These are phyloP conservation scores for Puccinia coronata DNA, from an alignment of 1,284 basidiomycete genomes.

Conservation along the genomic window DNA sequence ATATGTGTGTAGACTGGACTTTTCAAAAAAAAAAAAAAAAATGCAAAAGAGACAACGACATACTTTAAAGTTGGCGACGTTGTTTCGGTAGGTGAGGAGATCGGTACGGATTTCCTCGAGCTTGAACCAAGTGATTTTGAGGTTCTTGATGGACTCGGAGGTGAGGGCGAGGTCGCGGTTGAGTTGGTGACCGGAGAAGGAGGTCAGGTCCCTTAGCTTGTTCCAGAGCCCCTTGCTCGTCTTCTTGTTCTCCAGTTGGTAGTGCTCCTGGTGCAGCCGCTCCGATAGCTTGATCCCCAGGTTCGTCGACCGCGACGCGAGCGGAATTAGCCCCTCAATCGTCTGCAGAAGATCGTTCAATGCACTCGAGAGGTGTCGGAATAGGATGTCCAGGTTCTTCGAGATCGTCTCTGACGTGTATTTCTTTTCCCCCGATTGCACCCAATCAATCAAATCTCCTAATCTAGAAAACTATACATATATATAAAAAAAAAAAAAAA, in stretches of 20 bases:
- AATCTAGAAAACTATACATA: conserved; percentile 53
- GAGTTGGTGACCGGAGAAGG: conserved; percentile 52
- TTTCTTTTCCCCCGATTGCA: conserved; percentile 25
- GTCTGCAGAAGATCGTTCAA: conserved; percentile 51
- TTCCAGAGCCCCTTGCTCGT: conserved; percentile 41
- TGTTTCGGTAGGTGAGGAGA: conserved; percentile 51
- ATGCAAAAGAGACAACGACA: neutral
- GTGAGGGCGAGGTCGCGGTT: conserved; percentile 53
- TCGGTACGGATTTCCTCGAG: conserved; percentile 53
- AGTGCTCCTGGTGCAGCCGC: conserved; percentile 49
- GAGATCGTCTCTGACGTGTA: conserved; percentile 49
- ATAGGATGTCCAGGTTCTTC: conserved; percentile 53
- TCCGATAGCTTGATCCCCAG: conserved; percentile 51
- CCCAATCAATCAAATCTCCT: conserved; percentile 53
- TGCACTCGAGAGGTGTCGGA: conserved; percentile 51
- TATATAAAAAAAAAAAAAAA: conserved; percentile 4
- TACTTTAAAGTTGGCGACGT: conserved; percentile 49
- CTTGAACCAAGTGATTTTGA: conserved; percentile 50
- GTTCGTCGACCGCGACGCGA: conserved; percentile 52
- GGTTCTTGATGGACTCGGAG: conserved; percentile 50
- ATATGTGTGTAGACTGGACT: no score
- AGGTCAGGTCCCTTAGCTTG: conserved; percentile 46
- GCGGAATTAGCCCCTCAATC: conserved; percentile 53
- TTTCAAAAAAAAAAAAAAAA: no score
- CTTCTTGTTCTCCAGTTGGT: conserved; percentile 40